Base-by-base conservation (phyloP, 192 early-diverging fungal species). In the Mortierella antarctica region DNA sequence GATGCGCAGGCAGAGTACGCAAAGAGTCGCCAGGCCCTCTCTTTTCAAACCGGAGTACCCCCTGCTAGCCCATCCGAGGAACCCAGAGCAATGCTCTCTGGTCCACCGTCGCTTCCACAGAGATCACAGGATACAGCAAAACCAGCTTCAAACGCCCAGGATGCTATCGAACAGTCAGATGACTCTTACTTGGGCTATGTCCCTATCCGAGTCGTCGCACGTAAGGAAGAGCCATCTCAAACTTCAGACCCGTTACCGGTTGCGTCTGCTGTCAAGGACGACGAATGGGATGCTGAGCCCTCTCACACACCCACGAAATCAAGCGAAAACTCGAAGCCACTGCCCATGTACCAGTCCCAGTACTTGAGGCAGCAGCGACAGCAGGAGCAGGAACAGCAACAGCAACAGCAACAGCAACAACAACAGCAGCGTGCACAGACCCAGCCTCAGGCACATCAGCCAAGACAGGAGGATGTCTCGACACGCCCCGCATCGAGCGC, bases 1-100 rank as follows among this genome's bases (percentile, higher is more conserved):
- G 77, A 80, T 68, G 58, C 70, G 48, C 70, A 80, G 40, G 67
- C 77, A n/a, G 70, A 71, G 0, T 80, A 56, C 51, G 60, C 64
- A 23, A 80, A 49, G 49, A 72, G 65, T 64, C 77, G 77, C 2
- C 77, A 80, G 55, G 70, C 77, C 5, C 70, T 80, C 10, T 67
- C 65, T 10, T 80, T 72, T 61, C 77, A 80, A 39, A 72, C 70
- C 18, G 77, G 77, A 17, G 58, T 60, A 4, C 57, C 74, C 7
- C 6, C 56, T n/a, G 15, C 1, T n/a, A 21, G 50, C 5, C 46
- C 67, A n/a, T 60, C 68, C 7, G 48, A n/a, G 53, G 45, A 57
- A 10, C 50, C 42, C 18, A 21, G 48, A 17, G 15, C 41, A 40
- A 23, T 51, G 15, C 46, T 21, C 14, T 21, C 40, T 47, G 59